phyloP scores from a whole-genome alignment of 352 stramenopile genomes.

The Globisporangium echinulatum region DNA sequence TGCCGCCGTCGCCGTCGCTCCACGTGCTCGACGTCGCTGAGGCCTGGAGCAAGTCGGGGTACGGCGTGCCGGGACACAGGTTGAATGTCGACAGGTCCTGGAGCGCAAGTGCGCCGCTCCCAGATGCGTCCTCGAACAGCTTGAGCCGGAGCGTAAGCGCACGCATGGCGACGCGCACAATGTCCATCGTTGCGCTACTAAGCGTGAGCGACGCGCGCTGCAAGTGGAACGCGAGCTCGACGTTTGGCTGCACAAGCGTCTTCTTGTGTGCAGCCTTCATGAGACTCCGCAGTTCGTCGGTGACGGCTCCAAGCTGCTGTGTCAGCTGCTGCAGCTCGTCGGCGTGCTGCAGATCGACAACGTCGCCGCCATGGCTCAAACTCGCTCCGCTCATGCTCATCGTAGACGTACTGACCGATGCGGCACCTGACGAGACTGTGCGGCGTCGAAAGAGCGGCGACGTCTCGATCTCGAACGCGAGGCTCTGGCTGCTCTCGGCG shows the following conservation, averaged over 20 bases:
- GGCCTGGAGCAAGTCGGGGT: conserved; percentile 57
- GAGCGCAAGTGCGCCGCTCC: conserved; percentile 50
- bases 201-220: conserved; percentile 54
- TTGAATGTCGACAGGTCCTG: conserved; percentile 57
- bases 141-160: conserved; percentile 49
- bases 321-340: conserved; percentile 44
- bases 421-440: conserved; percentile 18
- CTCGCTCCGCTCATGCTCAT: conserved; percentile 27
- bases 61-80: conserved; percentile 57
- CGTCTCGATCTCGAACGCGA: conserved; percentile 37
- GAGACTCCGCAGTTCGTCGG: conserved; percentile 30
- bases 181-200: conserved; percentile 50
- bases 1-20: conserved; percentile 56
- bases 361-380: not conserved
- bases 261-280: conserved; percentile 32
- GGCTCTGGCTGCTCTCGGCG: conserved; percentile 23
- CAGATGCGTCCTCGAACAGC: conserved; percentile 68
- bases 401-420: conserved; percentile 23
- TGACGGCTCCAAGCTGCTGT: conserved; percentile 41
- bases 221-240: conserved; percentile 58
- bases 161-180: conserved; percentile 38
- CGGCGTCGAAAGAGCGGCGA: conserved; percentile 35
- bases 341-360: conserved; percentile 12
- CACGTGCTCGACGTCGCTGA: conserved; percentile 35
- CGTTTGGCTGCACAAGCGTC: conserved; percentile 36